A percentile compares a stretch with the other conserved stretches of the same genome.
Evolutionary conservation across 1,284 basidiomycete species (phyloP).

Genomic region (Fomitopsis schrenkii): DNA sequence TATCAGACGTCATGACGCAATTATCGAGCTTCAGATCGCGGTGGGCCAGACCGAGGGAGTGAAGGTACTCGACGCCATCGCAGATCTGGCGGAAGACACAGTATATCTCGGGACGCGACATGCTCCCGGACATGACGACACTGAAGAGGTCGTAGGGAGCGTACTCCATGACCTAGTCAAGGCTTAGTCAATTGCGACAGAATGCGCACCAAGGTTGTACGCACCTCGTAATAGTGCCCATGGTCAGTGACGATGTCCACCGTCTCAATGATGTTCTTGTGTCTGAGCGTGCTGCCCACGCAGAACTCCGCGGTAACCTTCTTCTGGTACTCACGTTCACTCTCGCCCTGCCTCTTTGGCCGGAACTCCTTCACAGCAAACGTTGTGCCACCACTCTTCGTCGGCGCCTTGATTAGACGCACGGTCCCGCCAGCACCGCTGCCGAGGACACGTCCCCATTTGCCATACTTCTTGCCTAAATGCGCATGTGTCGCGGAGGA

Average conservation of each 20-base stretch:
- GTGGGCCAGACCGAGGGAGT: slow-evolving; percentile 96
- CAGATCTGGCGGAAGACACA: slow-evolving; percentile 99
- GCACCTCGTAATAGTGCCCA: slow-evolving; percentile 96
- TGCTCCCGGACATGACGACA: slow-evolving; percentile 99
- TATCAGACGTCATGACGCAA: slow-evolving; percentile 94
- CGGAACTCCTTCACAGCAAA: slow-evolving; percentile 99
- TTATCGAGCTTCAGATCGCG: slow-evolving; percentile 99
- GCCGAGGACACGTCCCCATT: slow-evolving; percentile 95
- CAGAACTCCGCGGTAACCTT: slow-evolving; percentile 99
- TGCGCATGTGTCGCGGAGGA: slow-evolving; percentile 87
- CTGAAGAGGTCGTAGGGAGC: slow-evolving; percentile 98
- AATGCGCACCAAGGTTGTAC: background rate
- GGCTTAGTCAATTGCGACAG: slow-evolving; percentile 7
- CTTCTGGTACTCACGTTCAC: slow-evolving; percentile 97
- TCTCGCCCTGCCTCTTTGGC: slow-evolving; percentile 83
- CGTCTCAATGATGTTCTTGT: slow-evolving; percentile 97
- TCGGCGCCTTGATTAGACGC: slow-evolving; percentile 85
- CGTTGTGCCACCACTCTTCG: slow-evolving; percentile 76
- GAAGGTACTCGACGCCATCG: slow-evolving; percentile 97
- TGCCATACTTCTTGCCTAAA: slow-evolving; percentile 97
- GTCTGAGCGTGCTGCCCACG: slow-evolving; percentile 92
- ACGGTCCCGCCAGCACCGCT: slow-evolving; percentile 98
- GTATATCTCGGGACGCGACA: slow-evolving; percentile 97
- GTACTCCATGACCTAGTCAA: slow-evolving; percentile 92
- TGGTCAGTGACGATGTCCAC: slow-evolving; percentile 98